These are phyloP conservation scores for Daldinia concentrica DNA, from an alignment of 495 filamentous ascomycete species.

Conservation along the genomic window DNA sequence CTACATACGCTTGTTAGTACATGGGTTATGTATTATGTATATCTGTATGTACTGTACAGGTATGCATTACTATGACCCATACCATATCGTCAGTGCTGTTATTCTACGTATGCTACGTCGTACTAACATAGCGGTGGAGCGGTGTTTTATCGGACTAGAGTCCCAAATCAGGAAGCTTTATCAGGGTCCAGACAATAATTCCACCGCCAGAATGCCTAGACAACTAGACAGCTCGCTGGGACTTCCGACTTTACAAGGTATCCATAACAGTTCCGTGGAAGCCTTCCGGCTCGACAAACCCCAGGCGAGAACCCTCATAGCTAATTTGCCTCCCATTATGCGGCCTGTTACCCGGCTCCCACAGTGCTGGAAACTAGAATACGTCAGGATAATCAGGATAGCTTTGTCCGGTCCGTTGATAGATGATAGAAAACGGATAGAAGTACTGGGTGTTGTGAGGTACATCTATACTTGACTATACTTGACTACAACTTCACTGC, in stretches of 20 bases:
- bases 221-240: conserved; percentile 22
- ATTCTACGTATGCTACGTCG: not conserved
- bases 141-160: conserved; percentile 36
- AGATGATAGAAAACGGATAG: conserved; percentile 7
- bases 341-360: conserved; percentile 41
- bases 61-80: conserved; percentile 32
- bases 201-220: conserved; percentile 41
- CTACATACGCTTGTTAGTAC: conserved; percentile 3
- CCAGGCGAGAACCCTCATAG: conserved; percentile 25
- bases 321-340: conserved; percentile 44
- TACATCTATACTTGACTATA: conserved; percentile 24
- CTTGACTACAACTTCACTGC: conserved; percentile 13
- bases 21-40: conserved; percentile 3
- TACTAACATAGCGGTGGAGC: conserved; percentile 37
- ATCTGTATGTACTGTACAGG: not conserved
- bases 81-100: conserved; percentile 27
- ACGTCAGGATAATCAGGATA: conserved; percentile 29
- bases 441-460: conserved; percentile 28
- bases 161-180: conserved; percentile 44
- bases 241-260: conserved; percentile 43
- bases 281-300: conserved; percentile 46
- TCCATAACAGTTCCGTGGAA: conserved; percentile 45
- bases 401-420: conserved; percentile 5
- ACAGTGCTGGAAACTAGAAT: conserved; percentile 41
- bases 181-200: conserved; percentile 37